A percentile compares a stretch with the other conserved stretches of the same genome.
Evolutionary conservation across 2,329 filamentous ascomycete genomes (phyloP).

Genomic region (Karstenula rhodostoma): DNA sequence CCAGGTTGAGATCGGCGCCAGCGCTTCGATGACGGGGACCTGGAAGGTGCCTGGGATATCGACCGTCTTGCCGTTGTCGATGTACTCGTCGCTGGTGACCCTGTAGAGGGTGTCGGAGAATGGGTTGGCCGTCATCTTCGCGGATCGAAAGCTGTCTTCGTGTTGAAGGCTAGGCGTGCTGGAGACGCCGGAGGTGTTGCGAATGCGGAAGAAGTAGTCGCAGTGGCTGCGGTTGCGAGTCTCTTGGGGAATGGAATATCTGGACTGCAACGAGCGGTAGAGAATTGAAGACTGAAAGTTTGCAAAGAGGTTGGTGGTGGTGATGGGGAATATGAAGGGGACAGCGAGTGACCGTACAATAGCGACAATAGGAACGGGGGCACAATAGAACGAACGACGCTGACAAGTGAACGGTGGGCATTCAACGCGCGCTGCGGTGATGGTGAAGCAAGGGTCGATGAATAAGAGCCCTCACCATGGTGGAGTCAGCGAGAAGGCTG

Average conservation of each 20-base stretch:
- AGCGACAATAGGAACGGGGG: constrained; percentile 9
- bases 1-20: constrained; percentile 1
- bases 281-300: background rate
- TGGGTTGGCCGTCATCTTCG: constrained; percentile 17
- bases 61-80: constrained; percentile 6
- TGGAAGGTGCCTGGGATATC: constrained; percentile 10
- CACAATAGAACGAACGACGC: constrained; percentile 10
- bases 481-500: background rate
- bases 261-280: background rate
- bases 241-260: too few species aligned
- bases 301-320: background rate
- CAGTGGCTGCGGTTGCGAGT: background rate
- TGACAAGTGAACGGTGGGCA: constrained; percentile 4
- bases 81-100: background rate
- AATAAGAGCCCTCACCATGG: constrained; percentile 4
- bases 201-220: background rate
- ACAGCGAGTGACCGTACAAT: constrained; percentile 7
- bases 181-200: background rate
- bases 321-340: background rate
- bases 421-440: background rate
- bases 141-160: constrained; percentile 7
- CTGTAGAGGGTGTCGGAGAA: constrained; percentile 19
- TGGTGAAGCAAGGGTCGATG: constrained; percentile 2
- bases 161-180: background rate
- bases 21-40: constrained; percentile 20